These are phyloP conservation scores for Cutaneotrichosporon sp. DNA, from an alignment of 1,284 basidiomycete genomes.

Conservation along the genomic window DNA sequence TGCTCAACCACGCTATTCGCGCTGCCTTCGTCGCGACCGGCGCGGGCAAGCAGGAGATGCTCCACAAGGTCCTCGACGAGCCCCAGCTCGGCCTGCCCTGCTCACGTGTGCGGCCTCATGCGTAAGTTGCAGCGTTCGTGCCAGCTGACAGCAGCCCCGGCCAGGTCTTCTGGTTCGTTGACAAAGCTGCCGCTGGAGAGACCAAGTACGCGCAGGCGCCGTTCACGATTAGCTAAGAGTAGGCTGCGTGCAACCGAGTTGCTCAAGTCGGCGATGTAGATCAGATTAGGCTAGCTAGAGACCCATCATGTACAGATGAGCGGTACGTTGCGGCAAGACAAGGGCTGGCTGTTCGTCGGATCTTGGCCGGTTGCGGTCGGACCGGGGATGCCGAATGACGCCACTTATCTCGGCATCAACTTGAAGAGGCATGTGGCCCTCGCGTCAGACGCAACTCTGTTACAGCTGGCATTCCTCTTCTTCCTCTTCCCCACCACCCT, in stretches of 20 bases:
- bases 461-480: neutral
- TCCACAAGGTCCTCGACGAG: slow-evolving; percentile 72
- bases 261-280: slow-evolving; percentile 8
- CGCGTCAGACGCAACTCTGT: neutral
- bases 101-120: slow-evolving; percentile 72
- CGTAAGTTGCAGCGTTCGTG: slow-evolving; percentile 38
- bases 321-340: neutral
- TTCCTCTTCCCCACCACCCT: neutral
- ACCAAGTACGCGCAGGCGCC: slow-evolving; percentile 49
- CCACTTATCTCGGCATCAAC: slow-evolving; percentile 7
- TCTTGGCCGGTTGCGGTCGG: neutral
- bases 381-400: neutral
- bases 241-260: neutral
- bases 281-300: neutral
- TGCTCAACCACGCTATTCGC: slow-evolving; percentile 84
- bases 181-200: slow-evolving; percentile 71
- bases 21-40: slow-evolving; percentile 87
- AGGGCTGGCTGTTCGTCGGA: neutral
- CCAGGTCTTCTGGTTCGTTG: slow-evolving; percentile 86
- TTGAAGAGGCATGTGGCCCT: neutral
- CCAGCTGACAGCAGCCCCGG: slow-evolving; percentile 60
- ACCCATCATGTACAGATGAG: neutral
- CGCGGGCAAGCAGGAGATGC: slow-evolving; percentile 75
- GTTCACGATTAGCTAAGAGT: slow-evolving; percentile 30
- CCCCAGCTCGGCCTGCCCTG: slow-evolving; percentile 80